Conservation (phyloP, 345 rosid genomes). For the Pistacia atlantica region DNA sequence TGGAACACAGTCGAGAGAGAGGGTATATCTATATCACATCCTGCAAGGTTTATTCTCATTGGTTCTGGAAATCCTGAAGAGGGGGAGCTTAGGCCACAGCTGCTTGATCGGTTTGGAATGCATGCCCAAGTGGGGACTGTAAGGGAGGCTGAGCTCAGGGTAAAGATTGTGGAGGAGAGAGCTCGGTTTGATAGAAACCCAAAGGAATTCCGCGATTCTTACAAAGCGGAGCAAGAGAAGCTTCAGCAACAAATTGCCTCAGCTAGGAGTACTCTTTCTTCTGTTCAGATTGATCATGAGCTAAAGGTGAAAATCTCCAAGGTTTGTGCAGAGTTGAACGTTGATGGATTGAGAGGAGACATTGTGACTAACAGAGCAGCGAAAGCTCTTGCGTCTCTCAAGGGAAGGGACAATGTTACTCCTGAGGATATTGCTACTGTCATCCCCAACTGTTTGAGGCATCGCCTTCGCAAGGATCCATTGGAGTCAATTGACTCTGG, state of each 20-base stretch:
- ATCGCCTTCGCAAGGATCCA: slow-evolving; percentile 95
- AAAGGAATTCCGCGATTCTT: slow-evolving; percentile 78
- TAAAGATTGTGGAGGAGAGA: slow-evolving; percentile 95
- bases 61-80: slow-evolving; percentile 98
- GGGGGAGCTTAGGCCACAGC: slow-evolving; percentile 91
- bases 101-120: slow-evolving; percentile 92
- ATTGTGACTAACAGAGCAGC: slow-evolving; percentile 97
- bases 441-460: slow-evolving; percentile 95
- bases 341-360: slow-evolving; percentile 95
- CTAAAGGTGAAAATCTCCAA: slow-evolving; percentile 91
- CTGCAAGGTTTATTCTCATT: slow-evolving; percentile 87
- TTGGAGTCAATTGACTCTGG: slow-evolving; percentile 96
- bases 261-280: slow-evolving; percentile 66
- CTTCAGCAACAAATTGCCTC: slow-evolving; percentile 75
- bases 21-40: slow-evolving; percentile 92
- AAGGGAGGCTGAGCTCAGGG: slow-evolving; percentile 85
- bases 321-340: slow-evolving; percentile 93
- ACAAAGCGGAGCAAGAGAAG: slow-evolving; percentile 82
- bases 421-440: slow-evolving; percentile 96
- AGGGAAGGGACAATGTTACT: slow-evolving; percentile 77
- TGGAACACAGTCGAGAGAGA: slow-evolving; percentile 98
- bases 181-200: slow-evolving; percentile 78
- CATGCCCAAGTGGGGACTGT: slow-evolving; percentile 96
- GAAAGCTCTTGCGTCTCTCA: slow-evolving; percentile 86
- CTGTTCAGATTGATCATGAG: slow-evolving; percentile 81